A percentile compares a stretch with the other conserved stretches of the same genome.
Conservation (phyloP, 768 basidiomycete genomes). For the Imleria badia region DNA sequence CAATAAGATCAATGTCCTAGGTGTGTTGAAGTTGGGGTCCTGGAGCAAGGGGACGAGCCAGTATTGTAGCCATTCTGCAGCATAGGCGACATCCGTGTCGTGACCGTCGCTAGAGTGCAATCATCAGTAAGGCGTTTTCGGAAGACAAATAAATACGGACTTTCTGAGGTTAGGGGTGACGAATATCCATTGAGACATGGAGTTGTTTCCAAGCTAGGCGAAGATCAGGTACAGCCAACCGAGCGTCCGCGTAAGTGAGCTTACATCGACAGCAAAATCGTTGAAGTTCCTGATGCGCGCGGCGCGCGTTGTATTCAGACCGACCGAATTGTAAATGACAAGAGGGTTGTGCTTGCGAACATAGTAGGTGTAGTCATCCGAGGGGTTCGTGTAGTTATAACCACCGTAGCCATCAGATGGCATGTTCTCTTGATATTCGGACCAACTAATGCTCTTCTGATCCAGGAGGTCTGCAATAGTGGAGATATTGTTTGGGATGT, state of each 20-base stretch:
- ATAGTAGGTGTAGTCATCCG: conserved; percentile 46
- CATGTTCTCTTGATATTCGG: conserved; percentile 58
- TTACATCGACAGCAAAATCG: conserved; percentile 54
- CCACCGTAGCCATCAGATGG: conserved; percentile 47
- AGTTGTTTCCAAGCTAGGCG: conserved; percentile 34
- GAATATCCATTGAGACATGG: conserved; percentile 57
- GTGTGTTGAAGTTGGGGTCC: conserved; percentile 52
- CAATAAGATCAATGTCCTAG: conserved; percentile 54
- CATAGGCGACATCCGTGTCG: conserved; percentile 53
- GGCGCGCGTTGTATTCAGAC: conserved; percentile 39
- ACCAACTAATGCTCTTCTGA: conserved; percentile 57
- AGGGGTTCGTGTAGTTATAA: conserved; percentile 33
- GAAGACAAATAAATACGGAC: conserved; percentile 8
- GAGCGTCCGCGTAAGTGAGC: not conserved
- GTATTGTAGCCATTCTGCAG: conserved; percentile 44
- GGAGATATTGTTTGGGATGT: conserved; percentile 47
- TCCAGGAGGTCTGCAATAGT: conserved; percentile 61
- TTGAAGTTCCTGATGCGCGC: conserved; percentile 56
- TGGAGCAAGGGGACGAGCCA: conserved; percentile 52
- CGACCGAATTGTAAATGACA: conserved; percentile 51
- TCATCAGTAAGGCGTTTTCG: not conserved
- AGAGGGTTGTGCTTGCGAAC: conserved; percentile 55
- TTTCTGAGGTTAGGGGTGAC: conserved; percentile 56
- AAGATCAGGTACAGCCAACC: not conserved
- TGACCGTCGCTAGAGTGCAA: conserved; percentile 45